Conservation (phyloP, 2,329 filamentous ascomycete genomes). For the Colletotrichum endophyticum region DNA sequence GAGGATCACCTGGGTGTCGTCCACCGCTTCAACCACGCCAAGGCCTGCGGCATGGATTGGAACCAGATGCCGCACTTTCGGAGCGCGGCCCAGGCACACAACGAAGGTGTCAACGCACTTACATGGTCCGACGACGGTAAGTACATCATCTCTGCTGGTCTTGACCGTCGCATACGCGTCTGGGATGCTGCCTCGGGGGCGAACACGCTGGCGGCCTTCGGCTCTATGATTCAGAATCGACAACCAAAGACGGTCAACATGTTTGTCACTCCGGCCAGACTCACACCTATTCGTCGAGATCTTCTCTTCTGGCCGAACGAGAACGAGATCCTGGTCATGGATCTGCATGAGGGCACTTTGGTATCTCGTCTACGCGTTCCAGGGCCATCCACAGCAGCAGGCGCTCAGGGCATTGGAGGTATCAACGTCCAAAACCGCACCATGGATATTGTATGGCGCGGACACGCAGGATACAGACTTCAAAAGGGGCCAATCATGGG, state of each 20-base stretch:
- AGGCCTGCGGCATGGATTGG: constrained; percentile 33
- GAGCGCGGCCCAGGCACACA: constrained; percentile 70
- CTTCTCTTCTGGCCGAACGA: constrained; percentile 83
- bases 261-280: constrained; percentile 64
- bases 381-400: constrained; percentile 55
- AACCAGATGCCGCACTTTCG: constrained; percentile 42
- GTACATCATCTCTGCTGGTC: constrained; percentile 79
- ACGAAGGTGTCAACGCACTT: constrained; percentile 82
- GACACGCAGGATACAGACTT: constrained; percentile 62
- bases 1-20: constrained; percentile 79
- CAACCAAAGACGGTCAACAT: constrained; percentile 67
- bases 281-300: constrained; percentile 63
- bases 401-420: constrained; percentile 51
- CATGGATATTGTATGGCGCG: constrained; percentile 77
- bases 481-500: constrained; percentile 66
- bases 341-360: constrained; percentile 77
- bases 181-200: constrained; percentile 84
- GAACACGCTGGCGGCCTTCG: constrained; percentile 89
- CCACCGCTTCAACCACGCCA: constrained; percentile 39
- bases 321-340: constrained; percentile 78
- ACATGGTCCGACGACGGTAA: constrained; percentile 82
- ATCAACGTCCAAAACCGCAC: constrained; percentile 70
- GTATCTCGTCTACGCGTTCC: constrained; percentile 74
- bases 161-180: constrained; percentile 84
- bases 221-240: constrained; percentile 78